Conservation (phyloP, 2,329 filamentous ascomycete species). For the Furcasterigmium sp. region DNA sequence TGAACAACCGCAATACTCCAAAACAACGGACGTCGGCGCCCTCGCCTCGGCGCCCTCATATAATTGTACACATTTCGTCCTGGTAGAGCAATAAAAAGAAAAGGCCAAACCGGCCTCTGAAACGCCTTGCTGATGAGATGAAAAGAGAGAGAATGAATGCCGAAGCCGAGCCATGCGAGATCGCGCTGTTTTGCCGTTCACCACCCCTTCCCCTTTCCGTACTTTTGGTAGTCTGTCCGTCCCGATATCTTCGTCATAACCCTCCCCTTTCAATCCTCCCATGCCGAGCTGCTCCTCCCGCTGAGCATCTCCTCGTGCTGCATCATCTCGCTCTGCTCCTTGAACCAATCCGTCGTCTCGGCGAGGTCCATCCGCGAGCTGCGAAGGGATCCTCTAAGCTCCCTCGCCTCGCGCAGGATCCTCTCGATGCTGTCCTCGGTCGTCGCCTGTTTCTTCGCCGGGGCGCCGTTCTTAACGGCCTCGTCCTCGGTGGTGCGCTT, state of each 20-base stretch:
- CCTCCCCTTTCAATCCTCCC: slow-evolving; percentile 13
- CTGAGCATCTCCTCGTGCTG: slow-evolving; percentile 29
- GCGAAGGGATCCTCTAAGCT: slow-evolving; percentile 29
- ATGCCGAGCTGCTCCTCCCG: slow-evolving; percentile 24
- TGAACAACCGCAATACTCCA: background rate
- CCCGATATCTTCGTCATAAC: too few species aligned
- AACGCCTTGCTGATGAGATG: background rate
- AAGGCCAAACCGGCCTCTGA: background rate
- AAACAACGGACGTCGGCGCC: background rate
- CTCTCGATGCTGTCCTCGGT: slow-evolving; percentile 26
- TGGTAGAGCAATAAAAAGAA: background rate
- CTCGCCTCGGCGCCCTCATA: background rate
- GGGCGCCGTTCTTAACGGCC: slow-evolving; percentile 7
- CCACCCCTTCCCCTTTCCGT: too few species aligned
- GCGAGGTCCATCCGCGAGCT: slow-evolving; percentile 39
- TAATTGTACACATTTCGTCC: background rate
- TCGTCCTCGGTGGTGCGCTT: slow-evolving; percentile 14
- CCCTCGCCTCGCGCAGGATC: slow-evolving; percentile 34
- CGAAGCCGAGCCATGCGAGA: too few species aligned
- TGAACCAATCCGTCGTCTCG: slow-evolving; percentile 40
- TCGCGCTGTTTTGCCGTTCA: too few species aligned
- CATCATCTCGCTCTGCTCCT: slow-evolving; percentile 36
- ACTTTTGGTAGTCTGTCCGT: too few species aligned
- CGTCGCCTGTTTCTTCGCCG: slow-evolving; percentile 19
- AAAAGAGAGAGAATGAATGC: too few species aligned